Percentiles rank a stretch among this genome's conserved stretches.
phyloP scores from a whole-genome alignment of 106 monocot genomes.

The Allium fistulosum region DNA sequence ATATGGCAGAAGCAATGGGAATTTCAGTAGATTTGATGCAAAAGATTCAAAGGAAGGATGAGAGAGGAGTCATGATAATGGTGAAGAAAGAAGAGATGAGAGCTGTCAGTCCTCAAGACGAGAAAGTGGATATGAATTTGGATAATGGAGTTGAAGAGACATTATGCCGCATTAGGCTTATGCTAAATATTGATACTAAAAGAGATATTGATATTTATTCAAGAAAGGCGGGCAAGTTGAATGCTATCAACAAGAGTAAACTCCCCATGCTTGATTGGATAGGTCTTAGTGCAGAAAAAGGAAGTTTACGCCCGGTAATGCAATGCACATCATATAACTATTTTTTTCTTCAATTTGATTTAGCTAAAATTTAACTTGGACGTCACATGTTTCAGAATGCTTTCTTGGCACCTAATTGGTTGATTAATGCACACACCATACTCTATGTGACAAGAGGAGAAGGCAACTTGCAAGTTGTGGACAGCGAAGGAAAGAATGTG shows the following conservation, averaged over 20 bases:
- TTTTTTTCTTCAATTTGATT: too few species aligned
- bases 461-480: too few species aligned
- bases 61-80: background rate
- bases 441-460: too few species aligned
- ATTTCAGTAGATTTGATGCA: background rate
- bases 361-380: too few species aligned
- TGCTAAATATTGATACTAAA: background rate
- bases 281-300: slow-evolving; percentile 3
- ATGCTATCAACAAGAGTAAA: background rate
- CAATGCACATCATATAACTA: too few species aligned
- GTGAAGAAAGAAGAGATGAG: background rate
- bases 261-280: background rate
- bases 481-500: background rate
- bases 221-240: background rate
- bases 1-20: background rate
- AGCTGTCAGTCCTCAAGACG: background rate
- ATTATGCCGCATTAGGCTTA: background rate
- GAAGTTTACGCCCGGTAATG: background rate
- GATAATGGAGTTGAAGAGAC: background rate
- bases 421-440: background rate
- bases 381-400: background rate
- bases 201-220: background rate
- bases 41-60: slow-evolving; percentile 5
- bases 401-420: background rate
- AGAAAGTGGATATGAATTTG: background rate